These are phyloP conservation scores for Solanum aculeatissimum DNA, from an alignment of 305 asterid genomes.

Conservation along the genomic window DNA sequence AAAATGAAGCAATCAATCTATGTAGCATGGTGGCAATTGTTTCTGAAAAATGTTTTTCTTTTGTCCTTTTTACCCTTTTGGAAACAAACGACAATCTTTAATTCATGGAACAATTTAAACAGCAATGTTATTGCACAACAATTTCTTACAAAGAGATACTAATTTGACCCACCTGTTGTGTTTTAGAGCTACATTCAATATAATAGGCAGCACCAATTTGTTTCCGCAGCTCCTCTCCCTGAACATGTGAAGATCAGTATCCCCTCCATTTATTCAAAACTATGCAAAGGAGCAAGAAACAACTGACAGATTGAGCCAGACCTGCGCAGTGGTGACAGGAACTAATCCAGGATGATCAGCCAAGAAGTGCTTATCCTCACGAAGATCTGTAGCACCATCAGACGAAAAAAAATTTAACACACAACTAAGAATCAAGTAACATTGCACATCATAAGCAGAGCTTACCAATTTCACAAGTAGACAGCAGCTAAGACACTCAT, in stretches of 20 bases:
- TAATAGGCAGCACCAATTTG: conserved; percentile 78
- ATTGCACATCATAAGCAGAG: background rate
- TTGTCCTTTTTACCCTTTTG: background rate
- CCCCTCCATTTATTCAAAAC: background rate
- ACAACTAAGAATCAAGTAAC: background rate
- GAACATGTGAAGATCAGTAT: background rate
- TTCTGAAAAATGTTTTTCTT: background rate
- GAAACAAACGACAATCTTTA: background rate
- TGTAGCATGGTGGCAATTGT: background rate
- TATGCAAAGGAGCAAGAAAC: background rate
- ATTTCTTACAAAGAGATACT: background rate
- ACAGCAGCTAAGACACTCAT: background rate
- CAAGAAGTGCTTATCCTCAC: conserved; percentile 84
- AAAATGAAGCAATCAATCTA: background rate
- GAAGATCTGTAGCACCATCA: conserved; percentile 52
- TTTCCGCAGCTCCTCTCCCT: conserved; percentile 99
- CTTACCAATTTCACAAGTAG: background rate
- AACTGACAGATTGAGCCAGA: conserved; percentile 9
- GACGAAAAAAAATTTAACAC: conserved; percentile 4
- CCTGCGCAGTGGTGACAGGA: conserved; percentile 84
- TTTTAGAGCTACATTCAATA: conserved; percentile 90
- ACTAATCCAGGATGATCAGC: conserved; percentile 90
- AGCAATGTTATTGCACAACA: background rate
- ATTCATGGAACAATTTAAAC: background rate
- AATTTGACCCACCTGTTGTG: conserved; percentile 63